Evolutionary conservation across 768 basidiomycete genomes (phyloP), one percentile per base, ranked within the genome.

Genomic region (Panus rudis): DNA sequence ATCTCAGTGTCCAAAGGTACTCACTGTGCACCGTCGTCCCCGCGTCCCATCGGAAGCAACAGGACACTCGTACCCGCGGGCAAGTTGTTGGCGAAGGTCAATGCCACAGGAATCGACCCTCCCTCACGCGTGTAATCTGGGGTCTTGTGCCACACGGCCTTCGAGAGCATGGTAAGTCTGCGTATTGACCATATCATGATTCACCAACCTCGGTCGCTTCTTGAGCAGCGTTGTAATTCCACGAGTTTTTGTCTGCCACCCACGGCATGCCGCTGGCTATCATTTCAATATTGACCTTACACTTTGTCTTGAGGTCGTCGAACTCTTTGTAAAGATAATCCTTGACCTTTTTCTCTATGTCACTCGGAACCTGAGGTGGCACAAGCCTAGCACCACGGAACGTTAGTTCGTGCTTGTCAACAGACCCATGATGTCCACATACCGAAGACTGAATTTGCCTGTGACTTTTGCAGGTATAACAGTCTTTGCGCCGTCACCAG

Each of bases 361-460:
- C 33, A 8, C 21, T 20, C 16, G 33, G 33, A 16, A 20, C 21
- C 16, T 35, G 33, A 8, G 33, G 33, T 16, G 33, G 33, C 8
- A 35, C 33, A 7, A 35, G 33, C 8, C 33, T 35, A 20, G 16
- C 33, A 35, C 6, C 21, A 7, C n/a, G n/a, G n/a, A n/a, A n/a
- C n/a, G n/a, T 11, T 23, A 2, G 20, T 6, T 11, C 3, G 27
- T 23, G 14, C 10, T n/a, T 27, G 17, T 17, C 17, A 20, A 14
- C 17, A 23, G 34, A 14, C 10, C 28, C 28, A 16, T 30, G 28
- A 8, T 8, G n/a, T n/a, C n/a, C n/a, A 19, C 75, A 22, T 62
- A 84, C 71, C 93, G 86, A 62, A 98, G 87, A 55, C 90, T 92
- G 72, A 96, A 98, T 65, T 96, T 96, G 33, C 92, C 92, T 26